phyloP scores from a whole-genome alignment of 2,329 filamentous ascomycete genomes.

The Diplodia mutila region DNA sequence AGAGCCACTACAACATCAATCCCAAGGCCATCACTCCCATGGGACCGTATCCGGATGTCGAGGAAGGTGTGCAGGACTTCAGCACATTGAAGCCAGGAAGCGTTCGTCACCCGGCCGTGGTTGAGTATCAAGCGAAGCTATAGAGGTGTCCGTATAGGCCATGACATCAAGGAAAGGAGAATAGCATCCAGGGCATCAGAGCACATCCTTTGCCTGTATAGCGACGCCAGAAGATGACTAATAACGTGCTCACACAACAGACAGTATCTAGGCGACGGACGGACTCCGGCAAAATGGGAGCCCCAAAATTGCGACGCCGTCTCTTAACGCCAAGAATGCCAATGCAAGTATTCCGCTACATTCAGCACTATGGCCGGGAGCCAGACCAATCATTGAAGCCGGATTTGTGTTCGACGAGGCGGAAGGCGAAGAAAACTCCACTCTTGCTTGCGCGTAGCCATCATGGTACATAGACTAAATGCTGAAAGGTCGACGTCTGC shows the following conservation, averaged over 20 bases:
- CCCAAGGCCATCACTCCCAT: slow-evolving; percentile 65
- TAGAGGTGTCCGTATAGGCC: not conserved
- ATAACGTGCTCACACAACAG: not conserved
- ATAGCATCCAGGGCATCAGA: not conserved
- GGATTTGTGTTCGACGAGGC: not conserved
- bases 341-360: not conserved
- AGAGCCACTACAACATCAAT: slow-evolving; percentile 64
- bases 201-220: not conserved
- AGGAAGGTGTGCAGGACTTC: slow-evolving; percentile 57
- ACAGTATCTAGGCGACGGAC: not conserved
- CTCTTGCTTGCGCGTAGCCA: not conserved
- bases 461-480: not conserved
- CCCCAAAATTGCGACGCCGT: not conserved
- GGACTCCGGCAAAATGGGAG: not conserved
- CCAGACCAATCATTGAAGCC: not conserved
- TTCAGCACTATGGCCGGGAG: not conserved
- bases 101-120: slow-evolving; percentile 48
- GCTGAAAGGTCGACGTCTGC: not conserved
- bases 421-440: not conserved
- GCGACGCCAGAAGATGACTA: not conserved
- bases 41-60: slow-evolving; percentile 63
- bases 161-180: not conserved
- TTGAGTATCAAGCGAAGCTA: slow-evolving; percentile 33
- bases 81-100: slow-evolving; percentile 53
- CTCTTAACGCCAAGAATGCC: slow-evolving; percentile 10